Conservation (phyloP, 2,329 filamentous ascomycete genomes). For the Penicillium sp. region DNA sequence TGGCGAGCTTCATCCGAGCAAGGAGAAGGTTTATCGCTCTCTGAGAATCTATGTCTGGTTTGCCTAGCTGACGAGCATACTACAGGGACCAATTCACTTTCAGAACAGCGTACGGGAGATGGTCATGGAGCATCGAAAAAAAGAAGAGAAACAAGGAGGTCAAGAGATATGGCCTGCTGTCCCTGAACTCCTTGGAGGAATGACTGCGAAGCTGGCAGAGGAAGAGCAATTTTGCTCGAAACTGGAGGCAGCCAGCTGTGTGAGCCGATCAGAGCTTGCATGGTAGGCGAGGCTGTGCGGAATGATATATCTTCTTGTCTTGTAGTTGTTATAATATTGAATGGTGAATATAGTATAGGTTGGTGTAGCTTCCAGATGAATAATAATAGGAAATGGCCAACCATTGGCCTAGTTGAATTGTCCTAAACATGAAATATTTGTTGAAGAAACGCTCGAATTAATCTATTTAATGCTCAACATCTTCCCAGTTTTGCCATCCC, state of each 20-base stretch:
- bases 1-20: constrained; percentile 61
- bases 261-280: constrained; percentile 10
- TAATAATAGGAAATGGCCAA: neutral
- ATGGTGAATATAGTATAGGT: neutral
- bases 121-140: constrained; percentile 47
- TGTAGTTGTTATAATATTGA: neutral
- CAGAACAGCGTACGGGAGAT: constrained; percentile 51
- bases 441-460: neutral
- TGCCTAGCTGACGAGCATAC: neutral
- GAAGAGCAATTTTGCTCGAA: constrained; percentile 21
- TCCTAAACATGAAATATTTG: neutral
- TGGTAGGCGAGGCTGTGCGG: constrained; percentile 5
- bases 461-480: constrained; percentile 28
- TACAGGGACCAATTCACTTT: constrained; percentile 51
- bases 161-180: constrained; percentile 54
- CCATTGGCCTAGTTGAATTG: neutral
- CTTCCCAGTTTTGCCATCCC: constrained; percentile 75
- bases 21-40: constrained; percentile 50
- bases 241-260: constrained; percentile 16
- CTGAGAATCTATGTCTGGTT: neutral
- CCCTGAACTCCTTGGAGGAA: neutral
- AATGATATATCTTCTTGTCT: neutral
- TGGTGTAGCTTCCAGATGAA: too few species aligned
- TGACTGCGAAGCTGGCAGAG: constrained; percentile 7
- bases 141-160: constrained; percentile 46